Conservation (phyloP, 805 yeast genomes). For the Myxozyma melibiosi region DNA sequence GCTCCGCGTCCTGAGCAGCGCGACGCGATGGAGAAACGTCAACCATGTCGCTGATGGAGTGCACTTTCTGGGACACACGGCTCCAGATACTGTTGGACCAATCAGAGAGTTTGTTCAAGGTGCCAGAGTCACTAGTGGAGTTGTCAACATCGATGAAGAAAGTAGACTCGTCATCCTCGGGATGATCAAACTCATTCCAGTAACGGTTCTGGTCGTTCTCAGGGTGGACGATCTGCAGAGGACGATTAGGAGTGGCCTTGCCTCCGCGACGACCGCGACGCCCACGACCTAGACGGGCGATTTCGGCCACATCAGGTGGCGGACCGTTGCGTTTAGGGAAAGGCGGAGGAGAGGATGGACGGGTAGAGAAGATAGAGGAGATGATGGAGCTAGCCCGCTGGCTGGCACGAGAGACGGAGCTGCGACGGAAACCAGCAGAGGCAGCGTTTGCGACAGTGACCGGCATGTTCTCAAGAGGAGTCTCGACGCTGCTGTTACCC, state of each 20-base stretch:
- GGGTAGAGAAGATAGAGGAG: constrained; percentile 13
- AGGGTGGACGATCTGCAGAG: constrained; percentile 8
- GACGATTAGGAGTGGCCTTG: constrained; percentile 1
- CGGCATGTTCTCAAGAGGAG: constrained; percentile 23
- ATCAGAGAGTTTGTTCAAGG: constrained; percentile 31
- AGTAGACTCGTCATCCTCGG: constrained; percentile 49
- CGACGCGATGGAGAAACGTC: constrained; percentile 23
- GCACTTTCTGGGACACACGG: constrained; percentile 22
- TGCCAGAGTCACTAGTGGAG: constrained; percentile 37
- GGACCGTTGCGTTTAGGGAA: not conserved
- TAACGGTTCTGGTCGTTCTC: constrained; percentile 45
- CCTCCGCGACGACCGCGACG: constrained; percentile 9
- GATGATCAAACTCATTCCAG: constrained; percentile 71
- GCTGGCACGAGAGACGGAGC: not conserved
- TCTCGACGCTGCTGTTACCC: constrained; percentile 26
- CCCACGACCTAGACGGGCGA: constrained; percentile 14
- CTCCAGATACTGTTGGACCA: constrained; percentile 34
- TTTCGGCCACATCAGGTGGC: constrained; percentile 12
- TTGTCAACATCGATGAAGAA: constrained; percentile 38
- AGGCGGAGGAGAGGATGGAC: constrained; percentile 3
- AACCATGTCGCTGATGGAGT: constrained; percentile 8
- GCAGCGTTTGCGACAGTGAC: constrained; percentile 2
- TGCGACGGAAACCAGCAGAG: not conserved
- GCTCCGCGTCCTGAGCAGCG: constrained; percentile 17
- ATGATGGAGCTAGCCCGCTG: constrained; percentile 15